A percentile compares a stretch with the other conserved stretches of the same genome.
phyloP scores from a whole-genome alignment of 768 basidiomycete species.

The Arthromyces matolae region DNA sequence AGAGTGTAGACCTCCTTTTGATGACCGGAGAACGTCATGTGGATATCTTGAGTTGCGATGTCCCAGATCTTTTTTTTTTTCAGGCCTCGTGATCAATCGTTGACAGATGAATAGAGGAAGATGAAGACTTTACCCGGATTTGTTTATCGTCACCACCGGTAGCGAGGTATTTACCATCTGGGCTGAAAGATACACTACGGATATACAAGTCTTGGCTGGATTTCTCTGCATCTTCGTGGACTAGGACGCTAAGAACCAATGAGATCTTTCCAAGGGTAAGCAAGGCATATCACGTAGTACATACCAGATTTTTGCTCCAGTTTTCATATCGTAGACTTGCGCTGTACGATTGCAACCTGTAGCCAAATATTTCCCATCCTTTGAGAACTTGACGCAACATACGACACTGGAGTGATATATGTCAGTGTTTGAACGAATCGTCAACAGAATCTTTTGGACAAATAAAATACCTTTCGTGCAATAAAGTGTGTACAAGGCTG shows the following conservation, averaged over 20 bases:
- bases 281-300: conserved; percentile 24
- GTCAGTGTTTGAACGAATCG: too few species aligned
- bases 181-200: conserved; percentile 88
- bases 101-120: conserved; percentile 1
- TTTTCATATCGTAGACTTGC: conserved; percentile 92
- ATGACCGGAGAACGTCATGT: conserved; percentile 82
- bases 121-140: conserved; percentile 59
- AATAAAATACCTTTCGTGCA: conserved; percentile 77
- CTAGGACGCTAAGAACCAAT: conserved; percentile 51
- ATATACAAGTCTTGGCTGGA: conserved; percentile 86
- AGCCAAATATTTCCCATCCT: conserved; percentile 88
- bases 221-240: conserved; percentile 73
- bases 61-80: conserved; percentile 82
- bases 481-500: conserved; percentile 76
- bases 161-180: conserved; percentile 82
- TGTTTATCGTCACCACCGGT: conserved; percentile 91
- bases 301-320: conserved; percentile 81
- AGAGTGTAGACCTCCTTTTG: conserved; percentile 93
- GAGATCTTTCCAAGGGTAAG: conserved; percentile 5
- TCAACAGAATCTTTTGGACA: too few species aligned
- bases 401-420: conserved; percentile 37
- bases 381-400: conserved; percentile 93
- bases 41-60: conserved; percentile 74
- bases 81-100: conserved; percentile 18
- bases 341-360: conserved; percentile 96